Evolutionary conservation across 352 stramenopile genomes (phyloP).

Genomic region (Pythium sp.): DNA sequence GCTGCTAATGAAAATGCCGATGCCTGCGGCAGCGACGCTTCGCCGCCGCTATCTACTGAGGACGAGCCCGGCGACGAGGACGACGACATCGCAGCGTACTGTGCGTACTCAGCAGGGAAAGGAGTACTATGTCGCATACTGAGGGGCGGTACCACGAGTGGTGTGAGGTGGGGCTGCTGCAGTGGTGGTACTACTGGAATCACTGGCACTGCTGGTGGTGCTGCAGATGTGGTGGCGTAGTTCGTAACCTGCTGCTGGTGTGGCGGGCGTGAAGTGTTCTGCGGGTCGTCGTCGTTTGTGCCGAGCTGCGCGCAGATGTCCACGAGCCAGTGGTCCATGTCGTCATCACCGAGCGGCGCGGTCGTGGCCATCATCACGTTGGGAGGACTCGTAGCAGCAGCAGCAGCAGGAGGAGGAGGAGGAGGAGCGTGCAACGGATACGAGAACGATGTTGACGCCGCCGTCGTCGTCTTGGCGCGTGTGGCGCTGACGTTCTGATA

Average conservation of each 20-base stretch:
- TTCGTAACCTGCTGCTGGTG: neutral
- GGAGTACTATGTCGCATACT: neutral
- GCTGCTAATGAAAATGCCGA: neutral
- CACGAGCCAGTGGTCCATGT: constrained; percentile 20
- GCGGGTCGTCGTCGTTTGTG: constrained; percentile 2
- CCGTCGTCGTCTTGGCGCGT: too few species aligned
- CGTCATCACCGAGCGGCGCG: constrained; percentile 5
- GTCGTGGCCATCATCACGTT: neutral
- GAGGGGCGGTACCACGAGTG: neutral
- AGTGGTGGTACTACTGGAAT: neutral
- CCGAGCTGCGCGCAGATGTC: constrained; percentile 18
- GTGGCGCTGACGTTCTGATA: neutral
- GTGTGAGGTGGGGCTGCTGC: neutral
- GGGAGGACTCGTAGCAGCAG: neutral
- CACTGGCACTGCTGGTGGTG: neutral
- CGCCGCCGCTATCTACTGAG: constrained; percentile 10
- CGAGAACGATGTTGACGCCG: neutral
- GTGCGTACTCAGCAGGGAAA: neutral
- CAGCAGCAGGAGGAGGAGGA: neutral
- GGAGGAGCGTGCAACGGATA: neutral
- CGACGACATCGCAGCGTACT: constrained; percentile 7
- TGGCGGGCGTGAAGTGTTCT: neutral
- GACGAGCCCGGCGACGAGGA: constrained; percentile 15
- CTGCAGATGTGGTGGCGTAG: neutral
- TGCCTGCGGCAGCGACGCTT: neutral